A percentile compares a stretch with the other conserved stretches of the same genome.
These are phyloP conservation scores for Ballota nigra DNA, from an alignment of 257 asterid species.

Conservation along the genomic window DNA sequence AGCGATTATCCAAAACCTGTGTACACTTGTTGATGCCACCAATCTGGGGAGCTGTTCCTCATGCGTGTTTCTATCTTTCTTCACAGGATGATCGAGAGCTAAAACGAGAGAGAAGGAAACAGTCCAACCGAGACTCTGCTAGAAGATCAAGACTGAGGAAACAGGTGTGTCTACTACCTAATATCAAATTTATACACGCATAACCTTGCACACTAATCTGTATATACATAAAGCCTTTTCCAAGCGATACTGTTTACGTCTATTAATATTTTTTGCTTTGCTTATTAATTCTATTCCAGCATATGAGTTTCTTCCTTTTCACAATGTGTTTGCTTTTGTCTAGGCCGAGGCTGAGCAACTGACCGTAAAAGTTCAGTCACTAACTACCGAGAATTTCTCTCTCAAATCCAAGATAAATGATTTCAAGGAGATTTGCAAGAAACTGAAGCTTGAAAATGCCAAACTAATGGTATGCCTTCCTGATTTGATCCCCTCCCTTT, in stretches of 20 bases:
- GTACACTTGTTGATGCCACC: not conserved
- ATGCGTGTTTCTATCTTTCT: not conserved
- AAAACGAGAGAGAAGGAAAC: slow-evolving; percentile 89
- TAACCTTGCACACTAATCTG: not conserved
- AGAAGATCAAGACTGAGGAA: slow-evolving; percentile 95
- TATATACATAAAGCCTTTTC: no score
- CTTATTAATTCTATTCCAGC: not conserved
- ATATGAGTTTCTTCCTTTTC: not conserved
- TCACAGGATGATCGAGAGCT: slow-evolving; percentile 69
- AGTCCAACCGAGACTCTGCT: slow-evolving; percentile 94
- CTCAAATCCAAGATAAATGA: slow-evolving; percentile 69
- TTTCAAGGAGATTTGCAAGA: slow-evolving; percentile 49
- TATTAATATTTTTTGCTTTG: not conserved
- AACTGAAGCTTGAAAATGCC: slow-evolving; percentile 67
- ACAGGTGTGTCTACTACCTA: slow-evolving; percentile 50
- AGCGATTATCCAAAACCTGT: not conserved
- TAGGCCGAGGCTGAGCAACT: slow-evolving; percentile 94
- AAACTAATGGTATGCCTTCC: slow-evolving; percentile 56
- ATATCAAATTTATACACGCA: not conserved
- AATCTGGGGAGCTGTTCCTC: not conserved
- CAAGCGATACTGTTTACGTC: no score
- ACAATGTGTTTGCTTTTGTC: not conserved
- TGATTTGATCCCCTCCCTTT: not conserved
- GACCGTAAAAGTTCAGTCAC: slow-evolving; percentile 55
- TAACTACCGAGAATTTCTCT: slow-evolving; percentile 56